Base-by-base conservation (phyloP, 2,329 filamentous ascomycete species). In the Xylariaceae sp. region DNA sequence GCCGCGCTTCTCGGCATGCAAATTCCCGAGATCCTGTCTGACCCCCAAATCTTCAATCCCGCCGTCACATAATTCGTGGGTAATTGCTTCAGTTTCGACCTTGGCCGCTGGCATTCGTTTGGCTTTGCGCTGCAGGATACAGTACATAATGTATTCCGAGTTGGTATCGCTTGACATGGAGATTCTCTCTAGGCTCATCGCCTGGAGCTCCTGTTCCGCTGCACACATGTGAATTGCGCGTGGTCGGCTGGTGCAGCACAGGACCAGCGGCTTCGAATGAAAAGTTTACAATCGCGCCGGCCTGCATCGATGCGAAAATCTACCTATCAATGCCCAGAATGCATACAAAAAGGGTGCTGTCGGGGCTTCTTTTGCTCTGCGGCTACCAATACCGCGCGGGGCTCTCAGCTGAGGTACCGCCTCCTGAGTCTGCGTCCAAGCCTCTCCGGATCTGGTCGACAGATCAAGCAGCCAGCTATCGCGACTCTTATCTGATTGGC, bases 391-490 rank as follows among this genome's bases (percentile, higher is more conserved):
- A 13, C n/a, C 7, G 10, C 29, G 9, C 46, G 8, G 34, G 46
- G 13, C 46, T 48, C 34, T 41, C 34, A 15, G 37, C 19, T 5
- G 29, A 34, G 3, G 34, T 43, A 30, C 15, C 47, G 16, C 21
- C 34, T 3, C 47, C 37, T 13, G 22, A 49, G 12, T 49, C 47
- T 43, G 36, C 47, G 15, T 43, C 36, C 13, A 43, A 49, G n/a
- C 5, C 36, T 13, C 47, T 49, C n/a, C 36, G 36, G 13, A 30
- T 42, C 26, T 49, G 47, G 47, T 41, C 47, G 16, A 42, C 21
- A 13, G 12, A 32, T 8, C 12, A 34, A 22, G 47, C 21, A 15
- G 18, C 22, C 22, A n/a, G 15, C 26, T 49, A 49, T n/a, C 41
- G 18, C 26, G 36, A 32, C 21, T 29, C 19, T 5, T 49, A 49